Conservation (phyloP, 2,329 filamentous ascomycete species). For the Cladosporium sp. region DNA sequence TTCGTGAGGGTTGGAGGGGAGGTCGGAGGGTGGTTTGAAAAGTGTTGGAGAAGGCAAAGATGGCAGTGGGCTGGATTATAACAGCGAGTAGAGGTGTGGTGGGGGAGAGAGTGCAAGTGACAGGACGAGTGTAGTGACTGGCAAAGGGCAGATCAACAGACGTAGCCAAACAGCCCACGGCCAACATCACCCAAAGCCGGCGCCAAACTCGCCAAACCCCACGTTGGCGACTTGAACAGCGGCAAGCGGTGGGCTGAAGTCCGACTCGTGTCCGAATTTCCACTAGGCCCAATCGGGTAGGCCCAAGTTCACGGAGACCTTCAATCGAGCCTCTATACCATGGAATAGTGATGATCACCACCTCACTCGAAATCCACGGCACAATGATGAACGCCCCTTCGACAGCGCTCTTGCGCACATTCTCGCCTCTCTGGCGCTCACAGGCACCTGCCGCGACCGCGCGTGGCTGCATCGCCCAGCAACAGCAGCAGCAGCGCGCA, state of each 20-base stretch:
- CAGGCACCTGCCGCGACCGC: constrained; percentile 20
- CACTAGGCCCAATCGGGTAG: too few relatives aligned
- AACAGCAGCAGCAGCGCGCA: constrained; percentile 24
- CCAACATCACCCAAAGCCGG: background rate
- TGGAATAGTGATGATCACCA: background rate
- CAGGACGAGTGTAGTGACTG: background rate
- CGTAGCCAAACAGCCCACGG: constrained; percentile 1
- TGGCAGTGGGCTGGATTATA: background rate
- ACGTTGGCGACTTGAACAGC: too few relatives aligned
- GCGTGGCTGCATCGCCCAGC: constrained; percentile 21
- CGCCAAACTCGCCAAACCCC: too few relatives aligned
- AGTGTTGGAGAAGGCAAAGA: background rate
- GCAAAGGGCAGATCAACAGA: background rate
- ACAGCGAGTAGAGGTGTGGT: background rate
- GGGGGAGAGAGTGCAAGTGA: background rate
- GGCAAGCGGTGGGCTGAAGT: too few relatives aligned
- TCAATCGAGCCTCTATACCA: background rate
- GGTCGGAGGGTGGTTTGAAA: background rate
- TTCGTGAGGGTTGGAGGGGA: background rate
- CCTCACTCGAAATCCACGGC: background rate
- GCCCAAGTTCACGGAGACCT: too few relatives aligned
- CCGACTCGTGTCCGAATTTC: too few relatives aligned
- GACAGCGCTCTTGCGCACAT: constrained; percentile 25
- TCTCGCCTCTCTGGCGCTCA: constrained; percentile 21
- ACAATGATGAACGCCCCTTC: constrained; percentile 25